Evolutionary conservation across 768 basidiomycete genomes (phyloP).

Genomic region (Lyophyllum decastes): DNA sequence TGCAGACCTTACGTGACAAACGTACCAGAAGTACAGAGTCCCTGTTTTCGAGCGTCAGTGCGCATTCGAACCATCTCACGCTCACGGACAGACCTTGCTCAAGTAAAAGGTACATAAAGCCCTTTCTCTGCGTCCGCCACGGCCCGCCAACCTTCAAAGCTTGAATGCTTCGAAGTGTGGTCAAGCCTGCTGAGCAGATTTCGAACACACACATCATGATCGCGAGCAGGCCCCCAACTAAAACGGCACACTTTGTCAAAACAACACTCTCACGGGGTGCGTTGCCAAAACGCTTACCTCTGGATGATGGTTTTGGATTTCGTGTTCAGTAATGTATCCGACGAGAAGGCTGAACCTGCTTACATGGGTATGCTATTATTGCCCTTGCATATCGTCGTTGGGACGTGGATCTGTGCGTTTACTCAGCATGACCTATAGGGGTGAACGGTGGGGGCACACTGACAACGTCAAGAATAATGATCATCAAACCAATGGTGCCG

Average conservation of each 20-base stretch:
- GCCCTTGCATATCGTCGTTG: constrained; percentile 7
- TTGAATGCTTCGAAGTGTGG: constrained; percentile 23
- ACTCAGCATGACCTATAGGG: not conserved
- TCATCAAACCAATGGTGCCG: constrained; percentile 19
- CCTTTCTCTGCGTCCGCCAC: constrained; percentile 15
- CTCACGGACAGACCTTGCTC: constrained; percentile 22
- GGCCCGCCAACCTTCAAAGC: constrained; percentile 20
- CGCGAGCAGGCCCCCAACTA: constrained; percentile 27
- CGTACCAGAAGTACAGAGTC: constrained; percentile 29
- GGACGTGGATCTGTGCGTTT: constrained; percentile 18
- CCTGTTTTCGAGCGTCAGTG: constrained; percentile 10
- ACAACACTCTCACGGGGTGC: not conserved
- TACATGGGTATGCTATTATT: constrained; percentile 11
- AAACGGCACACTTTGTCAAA: not conserved
- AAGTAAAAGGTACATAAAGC: constrained; percentile 23
- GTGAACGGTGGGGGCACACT: constrained; percentile 7
- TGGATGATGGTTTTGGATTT: not conserved
- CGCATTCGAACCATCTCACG: not conserved
- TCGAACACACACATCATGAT: constrained; percentile 30
- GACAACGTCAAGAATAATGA: constrained; percentile 25
- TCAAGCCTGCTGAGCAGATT: constrained; percentile 24
- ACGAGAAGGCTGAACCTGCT: not conserved
- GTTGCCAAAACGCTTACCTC: not conserved
- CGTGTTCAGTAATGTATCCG: not conserved
- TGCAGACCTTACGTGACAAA: not conserved